phyloP scores from a whole-genome alignment of 2,329 filamentous ascomycete species.

The Colletotrichum musicola region DNA sequence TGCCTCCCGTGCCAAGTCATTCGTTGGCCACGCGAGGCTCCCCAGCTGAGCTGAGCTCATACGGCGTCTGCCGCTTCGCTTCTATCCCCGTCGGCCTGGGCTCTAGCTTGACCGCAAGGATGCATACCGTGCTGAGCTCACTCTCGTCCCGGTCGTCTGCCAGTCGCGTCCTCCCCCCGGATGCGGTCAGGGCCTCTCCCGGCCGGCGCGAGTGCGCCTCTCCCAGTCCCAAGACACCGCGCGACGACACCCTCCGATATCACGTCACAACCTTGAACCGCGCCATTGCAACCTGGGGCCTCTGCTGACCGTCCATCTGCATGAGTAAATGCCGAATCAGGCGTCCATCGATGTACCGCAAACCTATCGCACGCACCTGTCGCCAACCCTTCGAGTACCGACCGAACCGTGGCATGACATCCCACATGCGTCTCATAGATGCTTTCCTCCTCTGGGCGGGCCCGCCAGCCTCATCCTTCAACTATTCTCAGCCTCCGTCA shows the following conservation, averaged over 20 bases:
- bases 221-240: neutral
- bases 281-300: constrained; percentile 16
- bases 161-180: neutral
- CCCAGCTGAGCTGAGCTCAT: constrained; percentile 1
- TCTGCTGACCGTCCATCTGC: constrained; percentile 24
- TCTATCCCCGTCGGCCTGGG: neutral
- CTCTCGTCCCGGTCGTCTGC: constrained; percentile 1
- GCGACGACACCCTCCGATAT: constrained; percentile 7
- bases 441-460: neutral
- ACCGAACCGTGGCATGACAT: constrained; percentile 12
- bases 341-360: constrained; percentile 16
- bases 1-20: constrained; percentile 3
- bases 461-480: constrained; percentile 35
- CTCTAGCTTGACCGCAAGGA: neutral
- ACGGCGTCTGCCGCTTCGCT: neutral
- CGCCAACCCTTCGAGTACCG: constrained; percentile 6
- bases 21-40: constrained; percentile 1
- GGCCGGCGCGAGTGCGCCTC: constrained; percentile 3
- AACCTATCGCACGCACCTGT: constrained; percentile 14
- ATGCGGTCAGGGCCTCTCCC: constrained; percentile 21
- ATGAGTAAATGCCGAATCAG: constrained; percentile 18
- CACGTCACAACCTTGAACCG: constrained; percentile 23
- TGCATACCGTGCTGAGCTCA: constrained; percentile 1
- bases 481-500: constrained; percentile 25
- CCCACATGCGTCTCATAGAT: neutral